Evolutionary conservation across 2,329 filamentous ascomycete genomes (phyloP), one percentile per base, ranked within the genome.

Genomic region (Curvularia sp.): DNA sequence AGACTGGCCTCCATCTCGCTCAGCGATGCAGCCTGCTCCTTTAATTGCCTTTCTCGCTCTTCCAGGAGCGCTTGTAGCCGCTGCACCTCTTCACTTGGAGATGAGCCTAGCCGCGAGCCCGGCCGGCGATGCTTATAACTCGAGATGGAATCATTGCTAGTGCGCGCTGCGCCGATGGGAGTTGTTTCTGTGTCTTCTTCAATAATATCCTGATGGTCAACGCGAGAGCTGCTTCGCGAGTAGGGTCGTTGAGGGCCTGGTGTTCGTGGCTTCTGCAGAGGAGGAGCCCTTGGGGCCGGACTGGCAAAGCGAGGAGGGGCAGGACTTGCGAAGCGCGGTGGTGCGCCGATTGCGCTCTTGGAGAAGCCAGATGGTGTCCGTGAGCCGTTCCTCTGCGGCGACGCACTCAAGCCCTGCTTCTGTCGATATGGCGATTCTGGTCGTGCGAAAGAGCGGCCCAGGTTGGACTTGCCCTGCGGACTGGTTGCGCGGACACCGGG

Each of bases 1-100:
- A 97, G 81, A 62, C 89, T 94, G 59, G 84, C 86, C 73, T 99
- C 94, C 89, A 99, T 97, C 67, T 99, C 95, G 13, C 88, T 84
- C 52, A 99, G 80, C 18, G 89, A 91, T 4, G 86, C 82, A 2
- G 92, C 88, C 76, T 99, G 95, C 43, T 97, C 95, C 67, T 89
- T 89, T n/a, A 99, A 81, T 74, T 97, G 92, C 64, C 84, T 87
- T 67, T 98, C 93, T 30, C 92, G 88, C 61, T 97, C 93, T 63
- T 93, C 88, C 20, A 98, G 83, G 75, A 94, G 86, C 39, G 83
- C 80, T 60, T 86, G 88, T 28, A 99, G 82, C 31, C 87, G 84
- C 67, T 90, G 88, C 7, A 96, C 77, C 73, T 97, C 91, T 43
- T 90, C 89, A 6, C 75, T 71, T 8, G 78, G 70, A n/a, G 73